Base-by-base conservation (phyloP, 768 basidiomycete genomes). In the Clathrus columnatus region DNA sequence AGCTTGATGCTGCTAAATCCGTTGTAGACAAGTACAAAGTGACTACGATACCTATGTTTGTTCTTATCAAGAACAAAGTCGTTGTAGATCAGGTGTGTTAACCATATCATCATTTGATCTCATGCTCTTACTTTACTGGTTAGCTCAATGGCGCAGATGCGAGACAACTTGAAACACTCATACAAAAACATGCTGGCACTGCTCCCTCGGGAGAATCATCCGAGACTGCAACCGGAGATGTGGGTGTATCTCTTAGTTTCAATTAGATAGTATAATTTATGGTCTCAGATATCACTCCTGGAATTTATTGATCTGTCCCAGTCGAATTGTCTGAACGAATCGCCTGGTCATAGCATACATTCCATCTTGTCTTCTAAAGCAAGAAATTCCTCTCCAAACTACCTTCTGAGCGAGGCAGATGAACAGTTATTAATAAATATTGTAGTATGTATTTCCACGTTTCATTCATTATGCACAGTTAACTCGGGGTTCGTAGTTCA, bases 301-400 rank as follows among this genome's bases (percentile, higher is more conserved):
- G 74, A 81, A 62, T 72, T 73, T 56, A 69, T 88, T 47, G 84
- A 87, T 63, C 56, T 70, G 18, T 69, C 73, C 1, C 84, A 87
- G 64, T 65, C 82, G 49, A 80, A 79, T 57, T 87, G 86, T 61
- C 75, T 90, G 60, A 89, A 90, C 64, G 87, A 90, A 62, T 66
- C 73, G 29, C 52, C 61, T 2, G 62, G 61, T 0, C 80, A 85
- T 64, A 71, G 74, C 30, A 63, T 88, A 46, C 74, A 75, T 59
- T 70, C 75, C 21, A 75, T 88, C 54, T 59, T 86, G 16, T 59
- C 63, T 0, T 21, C 48, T 41, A 82, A 73, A 60, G 64, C 66
- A 14, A 67, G 63, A 51, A 85, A 85, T 66, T 72, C 70, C 1
- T 61, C 70, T 26, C 41, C 54, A 18, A 69, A 68, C 26, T 82